Evolutionary conservation across 495 filamentous ascomycete species (phyloP).

Genomic region (Penicillium parvum): DNA sequence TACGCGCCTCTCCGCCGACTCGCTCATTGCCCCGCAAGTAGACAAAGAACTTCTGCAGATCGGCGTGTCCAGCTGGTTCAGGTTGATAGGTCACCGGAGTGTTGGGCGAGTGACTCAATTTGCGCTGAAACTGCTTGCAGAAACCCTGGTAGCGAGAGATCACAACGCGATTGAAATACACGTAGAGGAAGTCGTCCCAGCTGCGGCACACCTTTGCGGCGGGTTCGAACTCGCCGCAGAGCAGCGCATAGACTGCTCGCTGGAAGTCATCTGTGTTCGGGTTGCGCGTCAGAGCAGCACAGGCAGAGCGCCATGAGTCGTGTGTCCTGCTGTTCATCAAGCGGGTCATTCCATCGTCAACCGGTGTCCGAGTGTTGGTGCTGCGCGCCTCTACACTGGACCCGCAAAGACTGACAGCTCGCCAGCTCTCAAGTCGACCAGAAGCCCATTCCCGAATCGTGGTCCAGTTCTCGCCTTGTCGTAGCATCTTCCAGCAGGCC

Average conservation of each 20-base stretch:
- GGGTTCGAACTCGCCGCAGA: slow-evolving; percentile 75
- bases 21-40: slow-evolving; percentile 34
- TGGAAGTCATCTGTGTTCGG: slow-evolving; percentile 71
- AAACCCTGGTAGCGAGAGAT: slow-evolving; percentile 47
- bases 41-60: slow-evolving; percentile 37
- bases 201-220: slow-evolving; percentile 70
- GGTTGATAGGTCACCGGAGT: slow-evolving; percentile 32
- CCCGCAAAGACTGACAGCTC: slow-evolving; percentile 55
- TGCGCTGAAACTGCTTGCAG: slow-evolving; percentile 42
- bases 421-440: slow-evolving; percentile 76
- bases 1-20: slow-evolving; percentile 36
- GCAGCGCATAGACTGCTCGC: slow-evolving; percentile 80
- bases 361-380: slow-evolving; percentile 30
- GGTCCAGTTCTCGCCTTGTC: slow-evolving; percentile 66
- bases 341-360: slow-evolving; percentile 41
- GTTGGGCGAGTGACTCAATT: slow-evolving; percentile 35
- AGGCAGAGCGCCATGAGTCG: slow-evolving; percentile 74
- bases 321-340: slow-evolving; percentile 48
- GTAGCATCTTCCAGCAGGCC: slow-evolving; percentile 81
- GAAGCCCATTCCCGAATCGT: slow-evolving; percentile 78
- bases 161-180: slow-evolving; percentile 78
- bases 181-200: slow-evolving; percentile 91
- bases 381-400: slow-evolving; percentile 35
- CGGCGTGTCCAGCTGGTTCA: slow-evolving; percentile 36
- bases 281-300: slow-evolving; percentile 66